Percentiles rank a stretch among this genome's conserved stretches.
Conservation (phyloP, 192 early-diverging fungal genomes). For the Backusella macrospora region DNA sequence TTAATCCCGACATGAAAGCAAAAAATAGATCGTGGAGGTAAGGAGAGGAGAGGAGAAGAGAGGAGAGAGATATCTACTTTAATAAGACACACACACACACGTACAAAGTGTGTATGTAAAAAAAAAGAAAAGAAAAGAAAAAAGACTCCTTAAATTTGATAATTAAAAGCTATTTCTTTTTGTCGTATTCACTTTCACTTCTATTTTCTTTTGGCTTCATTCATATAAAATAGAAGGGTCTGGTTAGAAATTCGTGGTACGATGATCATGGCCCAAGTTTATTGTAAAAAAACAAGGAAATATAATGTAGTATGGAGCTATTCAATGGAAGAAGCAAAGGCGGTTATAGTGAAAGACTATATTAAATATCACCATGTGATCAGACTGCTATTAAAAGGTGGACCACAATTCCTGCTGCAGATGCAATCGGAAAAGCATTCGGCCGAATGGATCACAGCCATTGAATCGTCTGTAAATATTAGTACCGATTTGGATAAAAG, state of each 20-base stretch:
- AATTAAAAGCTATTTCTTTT: too few species aligned
- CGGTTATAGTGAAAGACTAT: conserved; percentile 45
- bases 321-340: conserved; percentile 47
- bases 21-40: conserved; percentile 54
- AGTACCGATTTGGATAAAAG: conserved; percentile 47
- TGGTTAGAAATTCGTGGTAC: conserved; percentile 1
- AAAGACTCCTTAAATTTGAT: conserved; percentile 10
- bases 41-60: too few species aligned
- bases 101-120: background rate
- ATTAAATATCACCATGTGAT: conserved; percentile 48
- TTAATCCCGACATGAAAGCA: conserved; percentile 33
- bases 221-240: background rate
- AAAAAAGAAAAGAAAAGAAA: background rate
- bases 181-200: too few species aligned
- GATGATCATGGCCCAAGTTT: background rate
- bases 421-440: conserved; percentile 42
- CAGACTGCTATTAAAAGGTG: conserved; percentile 40
- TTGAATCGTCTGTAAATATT: conserved; percentile 54
- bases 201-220: background rate
- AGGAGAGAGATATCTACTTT: background rate
- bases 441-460: conserved; percentile 46
- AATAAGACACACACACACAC: background rate
- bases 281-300: background rate
- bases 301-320: conserved; percentile 38
- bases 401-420: conserved; percentile 45